Evolutionary conservation across 1,139 yeast genomes (phyloP).

Genomic region (Debaryomycetaceae sp.): DNA sequence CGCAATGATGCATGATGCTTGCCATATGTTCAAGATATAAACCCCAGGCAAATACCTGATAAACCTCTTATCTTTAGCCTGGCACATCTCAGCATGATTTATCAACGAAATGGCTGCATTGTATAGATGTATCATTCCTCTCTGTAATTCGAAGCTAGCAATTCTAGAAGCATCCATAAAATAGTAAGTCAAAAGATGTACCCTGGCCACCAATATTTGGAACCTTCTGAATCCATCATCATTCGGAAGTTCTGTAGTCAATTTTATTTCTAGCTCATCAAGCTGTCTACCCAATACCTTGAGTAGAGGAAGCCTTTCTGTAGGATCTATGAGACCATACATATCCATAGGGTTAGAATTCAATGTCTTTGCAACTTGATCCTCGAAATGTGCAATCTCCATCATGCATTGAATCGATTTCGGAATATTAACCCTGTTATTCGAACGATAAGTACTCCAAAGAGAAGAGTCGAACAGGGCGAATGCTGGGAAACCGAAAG

Average conservation of each 20-base stretch:
- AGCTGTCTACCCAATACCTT: conserved; percentile 68
- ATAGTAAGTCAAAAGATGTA: conserved; percentile 76
- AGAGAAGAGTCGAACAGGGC: conserved; percentile 79
- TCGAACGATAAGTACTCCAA: conserved; percentile 47
- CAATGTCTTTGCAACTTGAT: conserved; percentile 75
- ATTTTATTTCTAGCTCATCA: conserved; percentile 65
- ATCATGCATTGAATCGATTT: conserved; percentile 66
- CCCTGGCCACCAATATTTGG: conserved; percentile 66
- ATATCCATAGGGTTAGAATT: conserved; percentile 70
- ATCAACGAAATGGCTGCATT: conserved; percentile 74
- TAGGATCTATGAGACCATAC: conserved; percentile 60
- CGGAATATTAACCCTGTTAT: conserved; percentile 49
- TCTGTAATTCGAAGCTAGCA: conserved; percentile 60
- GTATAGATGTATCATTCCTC: conserved; percentile 73
- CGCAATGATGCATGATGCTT: conserved; percentile 81
- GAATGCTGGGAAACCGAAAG: conserved; percentile 93
- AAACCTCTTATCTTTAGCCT: conserved; percentile 56
- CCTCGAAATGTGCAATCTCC: conserved; percentile 80
- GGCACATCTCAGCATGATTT: conserved; percentile 62
- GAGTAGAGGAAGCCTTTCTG: conserved; percentile 71
- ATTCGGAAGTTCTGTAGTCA: conserved; percentile 27
- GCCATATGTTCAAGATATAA: conserved; percentile 81
- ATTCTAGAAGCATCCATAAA: conserved; percentile 64
- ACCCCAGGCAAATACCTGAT: conserved; percentile 82
- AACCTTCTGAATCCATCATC: conserved; percentile 66